Evolutionary conservation across 257 asterid species (phyloP).

Genomic region (Solanum peruvianum): DNA sequence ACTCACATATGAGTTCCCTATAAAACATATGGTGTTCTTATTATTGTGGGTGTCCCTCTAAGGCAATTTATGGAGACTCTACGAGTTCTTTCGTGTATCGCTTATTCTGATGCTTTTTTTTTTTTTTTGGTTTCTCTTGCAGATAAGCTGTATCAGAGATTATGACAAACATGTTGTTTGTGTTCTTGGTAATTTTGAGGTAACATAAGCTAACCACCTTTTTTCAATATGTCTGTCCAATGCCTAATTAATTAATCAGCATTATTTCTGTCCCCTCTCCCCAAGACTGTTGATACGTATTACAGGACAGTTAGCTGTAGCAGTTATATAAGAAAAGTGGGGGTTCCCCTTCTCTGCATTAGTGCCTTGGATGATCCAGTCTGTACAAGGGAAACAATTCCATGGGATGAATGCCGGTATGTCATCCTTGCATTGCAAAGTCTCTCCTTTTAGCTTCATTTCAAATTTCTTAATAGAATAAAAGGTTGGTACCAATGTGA

Average conservation of each 20-base stretch:
- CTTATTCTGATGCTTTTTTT: background rate
- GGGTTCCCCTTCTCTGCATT: constrained; percentile 83
- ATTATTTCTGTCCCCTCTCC: background rate
- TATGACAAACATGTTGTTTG: constrained; percentile 75
- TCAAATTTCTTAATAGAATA: background rate
- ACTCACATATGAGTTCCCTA: background rate
- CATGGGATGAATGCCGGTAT: constrained; percentile 88
- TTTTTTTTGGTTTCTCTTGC: background rate
- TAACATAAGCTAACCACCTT: constrained; percentile 9
- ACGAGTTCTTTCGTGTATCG: background rate
- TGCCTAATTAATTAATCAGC: background rate
- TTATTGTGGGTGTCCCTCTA: background rate
- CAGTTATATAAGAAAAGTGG: constrained; percentile 50
- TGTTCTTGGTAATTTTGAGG: constrained; percentile 65
- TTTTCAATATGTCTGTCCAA: background rate
- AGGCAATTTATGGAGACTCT: background rate
- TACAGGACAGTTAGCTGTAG: constrained; percentile 72
- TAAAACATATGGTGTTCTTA: background rate
- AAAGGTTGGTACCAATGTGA: background rate
- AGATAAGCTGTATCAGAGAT: constrained; percentile 71
- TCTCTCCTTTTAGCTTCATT: background rate
- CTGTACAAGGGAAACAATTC: constrained; percentile 84
- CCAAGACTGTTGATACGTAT: constrained; percentile 76
- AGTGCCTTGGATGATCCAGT: constrained; percentile 86
- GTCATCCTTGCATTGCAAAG: background rate